phyloP scores from a whole-genome alignment of 306 rosid species.

The Begonia loranthoides region DNA sequence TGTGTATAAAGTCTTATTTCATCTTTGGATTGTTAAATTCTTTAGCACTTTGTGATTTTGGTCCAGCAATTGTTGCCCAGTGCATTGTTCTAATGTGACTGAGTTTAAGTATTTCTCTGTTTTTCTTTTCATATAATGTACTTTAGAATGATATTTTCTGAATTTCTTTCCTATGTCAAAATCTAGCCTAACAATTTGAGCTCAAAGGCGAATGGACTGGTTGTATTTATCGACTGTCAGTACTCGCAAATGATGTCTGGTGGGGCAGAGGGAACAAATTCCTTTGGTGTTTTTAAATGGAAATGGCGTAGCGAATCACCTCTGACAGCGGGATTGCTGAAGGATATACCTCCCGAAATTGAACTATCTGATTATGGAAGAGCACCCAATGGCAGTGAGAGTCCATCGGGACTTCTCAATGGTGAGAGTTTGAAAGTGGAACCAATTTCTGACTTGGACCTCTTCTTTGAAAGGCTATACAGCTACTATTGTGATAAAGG shows the following conservation, averaged over 20 bases:
- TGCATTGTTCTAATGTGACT: too few relatives aligned
- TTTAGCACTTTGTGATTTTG: too few relatives aligned
- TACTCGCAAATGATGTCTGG: constrained; percentile 69
- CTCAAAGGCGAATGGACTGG: constrained; percentile 57
- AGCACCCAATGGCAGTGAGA: constrained; percentile 63
- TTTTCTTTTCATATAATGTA: too few relatives aligned
- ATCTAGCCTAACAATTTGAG: constrained; percentile 16
- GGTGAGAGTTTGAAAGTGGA: constrained; percentile 63
- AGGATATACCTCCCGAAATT: constrained; percentile 51
- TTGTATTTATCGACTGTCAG: constrained; percentile 33
- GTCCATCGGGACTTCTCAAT: constrained; percentile 77
- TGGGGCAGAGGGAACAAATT: constrained; percentile 32
- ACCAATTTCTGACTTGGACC: constrained; percentile 86
- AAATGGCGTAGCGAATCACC: constrained; percentile 44
- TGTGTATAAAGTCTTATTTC: too few relatives aligned
- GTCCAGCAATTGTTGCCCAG: too few relatives aligned
- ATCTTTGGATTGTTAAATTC: too few relatives aligned
- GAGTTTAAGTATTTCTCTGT: not conserved
- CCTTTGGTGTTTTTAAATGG: constrained; percentile 40
- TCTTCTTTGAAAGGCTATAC: constrained; percentile 87
- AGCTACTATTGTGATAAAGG: constrained; percentile 86
- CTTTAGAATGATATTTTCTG: not conserved
- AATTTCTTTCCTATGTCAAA: constrained; percentile 7
- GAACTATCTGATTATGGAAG: constrained; percentile 57
- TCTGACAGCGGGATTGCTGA: constrained; percentile 37